Conservation (phyloP, 192 early-diverging fungal genomes). For the Coemansia sp. region DNA sequence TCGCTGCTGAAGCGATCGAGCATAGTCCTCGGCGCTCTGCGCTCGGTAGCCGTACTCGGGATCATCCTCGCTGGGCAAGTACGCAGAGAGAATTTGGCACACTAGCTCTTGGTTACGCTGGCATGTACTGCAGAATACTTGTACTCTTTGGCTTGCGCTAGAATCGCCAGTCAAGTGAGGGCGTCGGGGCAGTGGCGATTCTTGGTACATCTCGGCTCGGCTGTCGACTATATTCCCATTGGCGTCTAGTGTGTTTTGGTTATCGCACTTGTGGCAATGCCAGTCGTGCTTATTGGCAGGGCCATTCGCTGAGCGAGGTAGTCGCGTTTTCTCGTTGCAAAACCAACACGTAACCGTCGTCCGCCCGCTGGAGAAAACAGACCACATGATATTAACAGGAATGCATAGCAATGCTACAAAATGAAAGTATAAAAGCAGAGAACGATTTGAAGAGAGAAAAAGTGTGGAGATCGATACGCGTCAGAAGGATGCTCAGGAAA, state of each 20-base stretch:
- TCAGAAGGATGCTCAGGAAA: not conserved
- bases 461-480: not conserved
- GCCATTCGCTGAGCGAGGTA: slow-evolving; percentile 2
- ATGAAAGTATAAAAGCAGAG: not conserved
- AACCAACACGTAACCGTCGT: slow-evolving; percentile 43
- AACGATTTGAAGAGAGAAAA: not conserved
- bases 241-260: slow-evolving; percentile 36
- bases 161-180: not conserved
- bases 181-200: slow-evolving; percentile 10
- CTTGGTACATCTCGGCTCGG: slow-evolving; percentile 33
- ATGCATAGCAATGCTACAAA: slow-evolving; percentile 2
- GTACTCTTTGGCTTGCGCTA: not conserved
- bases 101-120: slow-evolving; percentile 51
- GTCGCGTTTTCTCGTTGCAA: slow-evolving; percentile 34
- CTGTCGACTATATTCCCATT: slow-evolving; percentile 36
- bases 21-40: slow-evolving; percentile 29
- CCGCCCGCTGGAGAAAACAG: slow-evolving; percentile 15
- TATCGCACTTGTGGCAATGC: slow-evolving; percentile 40
- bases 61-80: slow-evolving; percentile 40
- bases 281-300: slow-evolving; percentile 20
- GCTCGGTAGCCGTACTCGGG: slow-evolving; percentile 18
- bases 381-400: slow-evolving; percentile 32
- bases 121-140: slow-evolving; percentile 38
- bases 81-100: slow-evolving; percentile 31
- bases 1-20: slow-evolving; percentile 17